Conservation (phyloP, 73 alveolate species). For the Paramecium octaurelia region DNA sequence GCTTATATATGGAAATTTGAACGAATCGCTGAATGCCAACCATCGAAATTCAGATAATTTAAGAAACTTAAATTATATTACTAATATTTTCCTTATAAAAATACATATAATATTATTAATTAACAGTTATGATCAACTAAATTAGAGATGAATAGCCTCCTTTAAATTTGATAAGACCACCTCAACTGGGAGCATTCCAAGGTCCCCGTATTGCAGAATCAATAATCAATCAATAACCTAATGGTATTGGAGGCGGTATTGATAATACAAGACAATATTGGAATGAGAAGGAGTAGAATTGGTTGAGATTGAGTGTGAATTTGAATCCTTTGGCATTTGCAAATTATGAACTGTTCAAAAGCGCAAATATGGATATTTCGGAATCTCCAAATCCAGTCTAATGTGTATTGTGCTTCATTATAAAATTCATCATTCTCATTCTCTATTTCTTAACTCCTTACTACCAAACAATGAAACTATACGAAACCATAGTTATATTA, state of each 20-base stretch:
- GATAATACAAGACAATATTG: conserved; percentile 16
- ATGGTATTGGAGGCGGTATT: background rate
- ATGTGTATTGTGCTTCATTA: background rate
- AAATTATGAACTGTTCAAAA: background rate
- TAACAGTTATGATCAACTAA: background rate
- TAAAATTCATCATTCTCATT: background rate
- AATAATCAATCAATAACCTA: background rate
- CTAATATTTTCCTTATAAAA: background rate
- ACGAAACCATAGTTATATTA: conserved; percentile 51
- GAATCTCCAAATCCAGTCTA: conserved; percentile 39
- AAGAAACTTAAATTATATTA: background rate
- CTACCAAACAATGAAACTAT: conserved; percentile 51
- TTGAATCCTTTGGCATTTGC: conserved; percentile 42
- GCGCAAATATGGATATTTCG: conserved; percentile 14
- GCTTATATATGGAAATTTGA: background rate
- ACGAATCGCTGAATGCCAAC: background rate
- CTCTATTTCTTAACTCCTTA: conserved; percentile 44
- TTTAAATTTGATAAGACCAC: background rate
- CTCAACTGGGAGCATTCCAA: background rate
- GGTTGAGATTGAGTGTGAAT: conserved; percentile 16
- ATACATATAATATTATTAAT: background rate
- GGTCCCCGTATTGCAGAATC: conserved; percentile 40
- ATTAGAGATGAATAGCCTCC: background rate
- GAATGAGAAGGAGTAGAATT: conserved; percentile 49
- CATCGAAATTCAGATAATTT: background rate